Conservation (phyloP, 495 filamentous ascomycete species). For the Aspergillus hancockii region DNA sequence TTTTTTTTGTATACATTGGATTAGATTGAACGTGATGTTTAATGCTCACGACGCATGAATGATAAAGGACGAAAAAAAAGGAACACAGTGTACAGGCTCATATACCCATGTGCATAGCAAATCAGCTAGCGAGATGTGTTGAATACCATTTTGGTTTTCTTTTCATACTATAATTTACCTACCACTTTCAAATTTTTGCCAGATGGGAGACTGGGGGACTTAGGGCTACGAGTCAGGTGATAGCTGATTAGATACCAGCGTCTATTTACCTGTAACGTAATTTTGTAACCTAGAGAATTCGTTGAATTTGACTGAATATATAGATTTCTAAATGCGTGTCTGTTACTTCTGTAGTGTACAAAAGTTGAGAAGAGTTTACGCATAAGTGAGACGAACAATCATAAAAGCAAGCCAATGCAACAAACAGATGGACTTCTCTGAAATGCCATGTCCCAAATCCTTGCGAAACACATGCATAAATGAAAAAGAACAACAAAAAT, state of each 20-base stretch:
- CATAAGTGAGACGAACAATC: not conserved
- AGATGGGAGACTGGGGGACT: too few species aligned
- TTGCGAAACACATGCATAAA: constrained; percentile 6
- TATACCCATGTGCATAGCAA: constrained; percentile 6
- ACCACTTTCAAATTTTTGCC: too few species aligned
- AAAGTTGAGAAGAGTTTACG: constrained; percentile 1
- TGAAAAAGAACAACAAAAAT: constrained; percentile 10
- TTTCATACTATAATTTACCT: not conserved
- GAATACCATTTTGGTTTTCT: not conserved
- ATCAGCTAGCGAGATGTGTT: not conserved
- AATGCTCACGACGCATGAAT: not conserved
- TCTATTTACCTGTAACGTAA: not conserved
- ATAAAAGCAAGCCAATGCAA: not conserved
- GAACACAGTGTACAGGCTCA: not conserved
- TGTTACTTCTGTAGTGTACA: constrained; percentile 2
- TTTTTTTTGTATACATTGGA: not conserved
- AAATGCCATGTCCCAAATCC: constrained; percentile 1
- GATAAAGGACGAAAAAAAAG: not conserved
- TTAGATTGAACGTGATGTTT: not conserved
- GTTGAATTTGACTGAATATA: not conserved
- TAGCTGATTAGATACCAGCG: not conserved
- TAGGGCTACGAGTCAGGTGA: not conserved
- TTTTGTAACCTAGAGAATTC: not conserved
- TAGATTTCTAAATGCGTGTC: not conserved
- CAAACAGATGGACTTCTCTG: not conserved